Evolutionary conservation across 495 filamentous ascomycete genomes (phyloP), one percentile per base, ranked within the genome.

Genomic region (Penicillium atrosanguineum): DNA sequence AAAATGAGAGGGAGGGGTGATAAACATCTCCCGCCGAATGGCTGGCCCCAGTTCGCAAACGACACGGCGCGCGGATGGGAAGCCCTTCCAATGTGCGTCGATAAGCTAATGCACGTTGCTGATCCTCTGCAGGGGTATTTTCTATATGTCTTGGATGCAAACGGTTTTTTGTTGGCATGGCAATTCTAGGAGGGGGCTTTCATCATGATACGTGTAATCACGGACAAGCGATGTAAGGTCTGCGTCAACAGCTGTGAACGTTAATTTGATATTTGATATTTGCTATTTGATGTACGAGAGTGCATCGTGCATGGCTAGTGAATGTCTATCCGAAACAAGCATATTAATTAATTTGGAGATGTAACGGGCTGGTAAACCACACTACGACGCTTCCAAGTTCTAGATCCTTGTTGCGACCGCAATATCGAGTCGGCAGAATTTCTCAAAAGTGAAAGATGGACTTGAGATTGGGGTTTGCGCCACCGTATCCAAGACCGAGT

Each of bases 101-200:
- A 49, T 53, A 46, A 44, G 29, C 23, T 31, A 36, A 60, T 65
- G 63, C 56, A 58, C 16, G 46, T 16, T 41, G 63, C 51, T 57
- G 60, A 60, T 63, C 63, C 11, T n/a, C 52, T 55, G 49, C 60
- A 65, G 60, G 62, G 63, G 49, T 60, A 49, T 50, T 52, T 52
- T 36, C 40, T 44, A 51, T 37, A 48, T 56, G 51, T 57, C 43
- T 57, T 44, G 43, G 23, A 58, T 54, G 31, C 31, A 12, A 34
- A 5, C 28, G 20, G 37, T 26, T 45, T 45, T 38, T 44, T 14
- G 37, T 58, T 59, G 50, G 21, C 40, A 11, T 12, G 31, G 12
- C 9, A 14, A 34, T 34, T 14, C 31, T 8, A 34, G 31, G 31
- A 4, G 14, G 31, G 1, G 11, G 1, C 11, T 14, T 14, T 34